phyloP scores from a whole-genome alignment of 75 land plant species.

The Picea glauca region DNA sequence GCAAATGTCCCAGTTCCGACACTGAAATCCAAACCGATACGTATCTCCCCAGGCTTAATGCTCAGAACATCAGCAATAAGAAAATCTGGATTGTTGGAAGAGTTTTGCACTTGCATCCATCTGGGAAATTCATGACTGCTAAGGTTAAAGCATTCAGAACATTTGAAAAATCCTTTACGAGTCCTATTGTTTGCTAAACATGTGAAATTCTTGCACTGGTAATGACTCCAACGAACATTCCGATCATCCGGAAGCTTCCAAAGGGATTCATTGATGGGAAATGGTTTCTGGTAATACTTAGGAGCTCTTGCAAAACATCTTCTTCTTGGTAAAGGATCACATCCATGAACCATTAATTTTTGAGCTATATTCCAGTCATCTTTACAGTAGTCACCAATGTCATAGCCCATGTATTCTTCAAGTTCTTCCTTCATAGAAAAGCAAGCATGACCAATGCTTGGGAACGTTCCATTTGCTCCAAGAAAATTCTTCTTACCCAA shows the following conservation, averaged over 20 bases:
- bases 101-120: constrained; percentile 27
- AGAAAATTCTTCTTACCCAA: constrained; percentile 66
- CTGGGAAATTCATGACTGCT: constrained; percentile 30
- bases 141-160: constrained; percentile 61
- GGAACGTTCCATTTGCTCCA: constrained; percentile 66
- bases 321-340: constrained; percentile 80
- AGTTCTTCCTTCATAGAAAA: constrained; percentile 55
- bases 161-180: constrained; percentile 58
- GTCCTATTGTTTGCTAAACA: constrained; percentile 39
- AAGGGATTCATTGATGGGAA: constrained; percentile 39
- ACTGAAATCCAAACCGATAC: constrained; percentile 68
- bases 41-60: constrained; percentile 58
- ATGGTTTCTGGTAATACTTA: constrained; percentile 42
- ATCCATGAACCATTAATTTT: constrained; percentile 70
- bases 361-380: constrained; percentile 80
- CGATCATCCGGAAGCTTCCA: constrained; percentile 63
- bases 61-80: constrained; percentile 44
- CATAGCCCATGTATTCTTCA: constrained; percentile 81
- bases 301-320: constrained; percentile 61
- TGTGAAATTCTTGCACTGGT: constrained; percentile 62
- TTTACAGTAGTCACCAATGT: constrained; percentile 64
- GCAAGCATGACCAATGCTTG: constrained; percentile 69
- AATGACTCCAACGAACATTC: constrained; percentile 57
- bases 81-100: constrained; percentile 35
- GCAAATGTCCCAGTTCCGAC: constrained; percentile 67